A percentile compares a stretch with the other conserved stretches of the same genome.
phyloP scores from a whole-genome alignment of 106 monocot species.

The Apostasia ramifera region DNA sequence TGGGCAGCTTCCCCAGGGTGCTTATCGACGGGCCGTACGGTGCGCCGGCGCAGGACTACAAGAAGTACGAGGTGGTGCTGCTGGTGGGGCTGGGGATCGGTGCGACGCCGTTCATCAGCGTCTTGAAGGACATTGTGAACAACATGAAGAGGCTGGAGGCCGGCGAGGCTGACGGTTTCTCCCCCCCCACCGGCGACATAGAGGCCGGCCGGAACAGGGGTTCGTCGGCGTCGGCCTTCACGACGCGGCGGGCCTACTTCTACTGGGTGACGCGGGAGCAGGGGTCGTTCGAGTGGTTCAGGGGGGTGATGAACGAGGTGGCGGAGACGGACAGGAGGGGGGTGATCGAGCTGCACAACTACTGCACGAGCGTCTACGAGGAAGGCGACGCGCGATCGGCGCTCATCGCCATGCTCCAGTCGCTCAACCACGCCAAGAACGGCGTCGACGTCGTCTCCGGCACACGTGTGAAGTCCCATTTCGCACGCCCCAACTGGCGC shows the following conservation, averaged over 20 bases:
- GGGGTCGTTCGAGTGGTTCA: constrained; percentile 95
- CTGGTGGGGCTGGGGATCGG: constrained; percentile 92
- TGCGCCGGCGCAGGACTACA: constrained; percentile 95
- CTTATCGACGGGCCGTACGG: constrained; percentile 91
- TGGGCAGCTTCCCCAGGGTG: constrained; percentile 58
- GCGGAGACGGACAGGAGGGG: constrained; percentile 67
- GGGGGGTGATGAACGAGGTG: constrained; percentile 93
- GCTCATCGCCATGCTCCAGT: constrained; percentile 82
- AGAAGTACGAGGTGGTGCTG: constrained; percentile 87
- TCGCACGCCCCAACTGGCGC: constrained; percentile 89
- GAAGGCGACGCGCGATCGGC: constrained; percentile 92
- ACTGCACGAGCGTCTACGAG: constrained; percentile 97
- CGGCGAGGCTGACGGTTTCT: constrained; percentile 4
- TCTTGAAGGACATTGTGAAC: constrained; percentile 83
- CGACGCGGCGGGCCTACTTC: constrained; percentile 67
- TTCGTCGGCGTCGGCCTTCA: constrained; percentile 21
- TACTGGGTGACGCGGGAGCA: constrained; percentile 95
- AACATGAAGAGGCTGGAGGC: constrained; percentile 57
- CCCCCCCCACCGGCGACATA: neutral
- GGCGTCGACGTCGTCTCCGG: constrained; percentile 88
- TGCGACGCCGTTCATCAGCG: constrained; percentile 89
- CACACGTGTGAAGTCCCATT: constrained; percentile 81
- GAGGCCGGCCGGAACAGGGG: neutral
- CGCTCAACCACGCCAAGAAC: constrained; percentile 74
- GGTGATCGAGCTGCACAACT: constrained; percentile 83